Evolutionary conservation across 2,329 filamentous ascomycete species (phyloP), one percentile per base, ranked within the genome.

Genomic region (Myriangium duriaei): DNA sequence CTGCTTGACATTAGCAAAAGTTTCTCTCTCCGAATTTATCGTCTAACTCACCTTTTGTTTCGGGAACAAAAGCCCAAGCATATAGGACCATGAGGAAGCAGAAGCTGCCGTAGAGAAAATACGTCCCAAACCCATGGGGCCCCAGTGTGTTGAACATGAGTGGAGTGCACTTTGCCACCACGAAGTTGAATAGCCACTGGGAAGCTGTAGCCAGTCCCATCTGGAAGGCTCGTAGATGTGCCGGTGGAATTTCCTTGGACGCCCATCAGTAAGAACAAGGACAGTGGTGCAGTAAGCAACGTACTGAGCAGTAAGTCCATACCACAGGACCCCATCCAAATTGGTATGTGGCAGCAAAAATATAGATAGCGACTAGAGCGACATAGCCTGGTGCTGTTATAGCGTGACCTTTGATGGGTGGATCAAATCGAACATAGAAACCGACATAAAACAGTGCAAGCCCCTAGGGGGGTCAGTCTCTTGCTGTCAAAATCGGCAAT

Each of bases 241-340:
- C 74, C 5, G 75, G 76, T 0, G 78, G 77, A 41, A 83, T 82
- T 56, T 84, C 79, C n/a, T n/a, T n/a, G n/a, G n/a, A n/a, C n/a
- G n/a, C n/a, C n/a, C n/a, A n/a, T n/a, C n/a, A n/a, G n/a, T n/a
- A n/a, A n/a, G n/a, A n/a, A n/a, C n/a, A n/a, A n/a, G n/a, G n/a
- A n/a, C n/a, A n/a, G n/a, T n/a, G n/a, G n/a, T n/a, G n/a, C n/a
- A n/a, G n/a, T n/a, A n/a, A n/a, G n/a, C n/a, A n/a, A n/a, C n/a
- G n/a, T n/a, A n/a, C n/a, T 16, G 70, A 71, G 3, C 80, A 70
- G 49, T 81, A 76, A 50, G 81, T 80, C 78, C 79, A 83, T 60
- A 75, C 80, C 19, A 39, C 37, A 11, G 42, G 42, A 2, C 42
- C 42, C 42, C 40, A 45, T 9, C 42, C 42, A 18, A 59, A 56